Evolutionary conservation across 148 eudicot species (phyloP).

Genomic region (Cornus controversa): DNA sequence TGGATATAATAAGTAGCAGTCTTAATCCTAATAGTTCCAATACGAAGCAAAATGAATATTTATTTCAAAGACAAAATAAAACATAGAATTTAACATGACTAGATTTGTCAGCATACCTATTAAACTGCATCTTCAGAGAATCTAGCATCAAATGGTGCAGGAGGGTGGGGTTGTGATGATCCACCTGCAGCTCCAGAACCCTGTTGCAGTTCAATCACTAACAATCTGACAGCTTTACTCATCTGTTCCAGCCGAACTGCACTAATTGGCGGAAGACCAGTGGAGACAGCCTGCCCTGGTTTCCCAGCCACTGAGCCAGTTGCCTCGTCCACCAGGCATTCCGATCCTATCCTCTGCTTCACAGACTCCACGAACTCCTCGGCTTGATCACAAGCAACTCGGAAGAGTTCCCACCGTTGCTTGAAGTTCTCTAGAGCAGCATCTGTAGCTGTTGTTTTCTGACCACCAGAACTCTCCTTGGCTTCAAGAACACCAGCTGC

Average conservation of each 20-base stretch:
- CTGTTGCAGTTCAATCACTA: constrained; percentile 85
- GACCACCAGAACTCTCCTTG: constrained; percentile 58
- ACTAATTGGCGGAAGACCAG: constrained; percentile 84
- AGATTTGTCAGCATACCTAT: constrained; percentile 34
- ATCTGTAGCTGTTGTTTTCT: constrained; percentile 62
- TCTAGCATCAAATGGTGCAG: constrained; percentile 79
- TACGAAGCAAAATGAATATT: neutral
- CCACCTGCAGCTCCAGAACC: constrained; percentile 58
- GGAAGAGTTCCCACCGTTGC: constrained; percentile 75
- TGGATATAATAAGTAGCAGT: neutral
- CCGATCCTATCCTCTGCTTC: constrained; percentile 91
- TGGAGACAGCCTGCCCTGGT: constrained; percentile 51
- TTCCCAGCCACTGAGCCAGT: constrained; percentile 57
- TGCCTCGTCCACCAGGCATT: constrained; percentile 94
- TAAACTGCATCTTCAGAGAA: constrained; percentile 78
- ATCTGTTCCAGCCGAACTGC: constrained; percentile 92
- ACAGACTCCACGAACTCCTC: constrained; percentile 94
- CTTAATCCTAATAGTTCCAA: constrained; percentile 2
- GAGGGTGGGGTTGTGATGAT: constrained; percentile 39
- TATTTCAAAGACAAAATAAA: neutral
- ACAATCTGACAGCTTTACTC: constrained; percentile 98
- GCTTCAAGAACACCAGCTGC: constrained; percentile 68
- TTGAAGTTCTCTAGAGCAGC: constrained; percentile 80
- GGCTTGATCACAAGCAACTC: constrained; percentile 89
- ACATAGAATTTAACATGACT: neutral